Percentiles rank a stretch among this genome's conserved stretches.
phyloP scores from a whole-genome alignment of 441 rosid genomes.

The Omphalea diandra region DNA sequence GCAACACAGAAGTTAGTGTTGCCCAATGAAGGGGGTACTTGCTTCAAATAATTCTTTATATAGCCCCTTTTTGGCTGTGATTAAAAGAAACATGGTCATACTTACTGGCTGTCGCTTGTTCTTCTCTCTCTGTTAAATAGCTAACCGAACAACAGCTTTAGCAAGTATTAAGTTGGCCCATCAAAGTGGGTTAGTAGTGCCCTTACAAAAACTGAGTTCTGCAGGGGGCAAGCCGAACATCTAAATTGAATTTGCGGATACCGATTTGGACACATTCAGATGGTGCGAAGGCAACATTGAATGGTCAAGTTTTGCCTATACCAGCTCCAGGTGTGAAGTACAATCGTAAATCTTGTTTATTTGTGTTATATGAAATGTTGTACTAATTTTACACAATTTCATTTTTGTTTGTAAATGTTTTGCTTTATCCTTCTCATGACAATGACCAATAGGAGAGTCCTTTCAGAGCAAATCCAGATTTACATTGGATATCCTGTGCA shows the following conservation, averaged over 20 bases:
- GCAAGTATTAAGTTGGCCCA: neutral
- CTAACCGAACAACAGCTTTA: neutral
- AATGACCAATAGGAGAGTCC: neutral
- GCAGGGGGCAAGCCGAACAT: constrained; percentile 47
- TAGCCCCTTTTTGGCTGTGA: neutral
- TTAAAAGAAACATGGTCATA: neutral
- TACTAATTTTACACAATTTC: neutral
- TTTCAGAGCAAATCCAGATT: neutral
- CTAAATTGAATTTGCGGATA: constrained; percentile 72
- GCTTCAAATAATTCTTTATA: neutral
- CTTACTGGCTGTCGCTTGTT: neutral
- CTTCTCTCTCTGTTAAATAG: neutral
- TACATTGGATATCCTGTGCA: neutral
- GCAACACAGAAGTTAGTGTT: neutral
- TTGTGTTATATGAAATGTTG: neutral
- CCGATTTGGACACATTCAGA: constrained; percentile 63
- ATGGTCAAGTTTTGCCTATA: constrained; percentile 43
- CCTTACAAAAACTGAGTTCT: constrained; percentile 9
- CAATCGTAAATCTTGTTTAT: neutral
- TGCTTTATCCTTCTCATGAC: neutral
- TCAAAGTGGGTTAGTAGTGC: neutral
- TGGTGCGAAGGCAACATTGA: constrained; percentile 59
- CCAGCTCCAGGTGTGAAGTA: constrained; percentile 62
- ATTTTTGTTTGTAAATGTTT: neutral
- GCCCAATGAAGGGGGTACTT: neutral